A percentile compares a stretch with the other conserved stretches of the same genome.
Evolutionary conservation across 495 filamentous ascomycete species (phyloP).

Genomic region (Podospora anserina): DNA sequence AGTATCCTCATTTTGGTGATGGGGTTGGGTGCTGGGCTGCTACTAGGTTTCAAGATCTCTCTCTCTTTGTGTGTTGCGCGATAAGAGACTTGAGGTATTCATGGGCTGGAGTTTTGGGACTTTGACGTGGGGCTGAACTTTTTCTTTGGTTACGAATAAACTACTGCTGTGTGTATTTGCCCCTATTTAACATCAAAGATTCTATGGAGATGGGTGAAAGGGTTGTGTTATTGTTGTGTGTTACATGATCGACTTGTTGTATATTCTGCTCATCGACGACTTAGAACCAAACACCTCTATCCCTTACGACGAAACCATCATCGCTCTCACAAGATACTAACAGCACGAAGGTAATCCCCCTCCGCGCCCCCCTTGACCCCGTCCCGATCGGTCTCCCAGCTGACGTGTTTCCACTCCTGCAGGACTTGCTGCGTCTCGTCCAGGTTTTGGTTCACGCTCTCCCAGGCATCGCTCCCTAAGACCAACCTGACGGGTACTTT

Average conservation of each 20-base stretch:
- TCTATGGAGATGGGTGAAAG: too few relatives aligned
- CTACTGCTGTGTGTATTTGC: not conserved
- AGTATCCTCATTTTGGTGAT: not conserved
- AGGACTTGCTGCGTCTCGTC: constrained; percentile 21
- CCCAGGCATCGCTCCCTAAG: constrained; percentile 25
- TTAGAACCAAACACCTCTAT: too few relatives aligned
- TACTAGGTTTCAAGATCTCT: not conserved
- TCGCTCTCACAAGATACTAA: not conserved
- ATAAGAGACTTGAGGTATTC: not conserved
- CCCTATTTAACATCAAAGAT: too few relatives aligned
- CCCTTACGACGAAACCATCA: too few relatives aligned
- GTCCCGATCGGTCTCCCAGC: constrained; percentile 25
- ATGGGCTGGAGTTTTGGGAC: not conserved
- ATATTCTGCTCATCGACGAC: too few relatives aligned
- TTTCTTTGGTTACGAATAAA: not conserved
- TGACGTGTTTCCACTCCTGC: constrained; percentile 23
- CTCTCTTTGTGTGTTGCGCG: not conserved
- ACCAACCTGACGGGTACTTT: constrained; percentile 23
- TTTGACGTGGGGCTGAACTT: not conserved
- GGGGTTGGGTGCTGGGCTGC: not conserved
- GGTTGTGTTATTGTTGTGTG: too few relatives aligned
- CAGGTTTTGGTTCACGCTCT: constrained; percentile 18
- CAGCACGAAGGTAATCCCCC: constrained; percentile 12
- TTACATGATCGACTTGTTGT: too few relatives aligned
- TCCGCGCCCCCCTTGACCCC: constrained; percentile 12